These are phyloP conservation scores for Eimeria necatrix DNA, from an alignment of 169 alveolate species.

Conservation along the genomic window DNA sequence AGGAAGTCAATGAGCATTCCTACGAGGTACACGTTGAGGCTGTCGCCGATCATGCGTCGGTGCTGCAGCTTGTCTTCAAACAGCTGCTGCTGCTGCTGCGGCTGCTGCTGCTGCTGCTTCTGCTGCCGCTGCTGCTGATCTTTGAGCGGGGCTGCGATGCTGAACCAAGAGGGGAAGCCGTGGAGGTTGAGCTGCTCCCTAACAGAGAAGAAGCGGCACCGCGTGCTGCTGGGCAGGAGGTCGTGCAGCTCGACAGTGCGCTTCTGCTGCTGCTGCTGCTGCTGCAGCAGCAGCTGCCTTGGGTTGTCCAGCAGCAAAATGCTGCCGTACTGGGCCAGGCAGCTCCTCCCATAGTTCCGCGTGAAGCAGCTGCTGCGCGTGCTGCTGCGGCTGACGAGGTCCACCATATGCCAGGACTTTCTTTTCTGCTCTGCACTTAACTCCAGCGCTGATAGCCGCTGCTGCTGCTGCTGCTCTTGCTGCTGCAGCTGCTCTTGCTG, in stretches of 20 bases:
- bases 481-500: too few species aligned
- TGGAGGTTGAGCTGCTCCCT: slow-evolving; percentile 37
- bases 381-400: not conserved
- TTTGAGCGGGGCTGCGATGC: not conserved
- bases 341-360: slow-evolving; percentile 30
- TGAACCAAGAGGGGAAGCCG: slow-evolving; percentile 41
- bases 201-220: slow-evolving; percentile 35
- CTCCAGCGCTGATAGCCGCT: not conserved
- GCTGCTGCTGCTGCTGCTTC: not conserved
- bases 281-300: not conserved
- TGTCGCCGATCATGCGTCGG: slow-evolving; percentile 51
- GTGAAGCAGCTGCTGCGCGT: slow-evolving; percentile 71
- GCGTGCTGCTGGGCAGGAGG: not conserved
- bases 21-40: slow-evolving; percentile 43
- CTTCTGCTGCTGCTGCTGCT: not conserved
- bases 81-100: not conserved
- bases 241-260: slow-evolving; percentile 43
- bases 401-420: slow-evolving; percentile 11
- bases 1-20: slow-evolving; percentile 61
- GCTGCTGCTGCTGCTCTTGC: not conserved
- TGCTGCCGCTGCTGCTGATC: too few species aligned
- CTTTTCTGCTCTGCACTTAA: slow-evolving; percentile 26
- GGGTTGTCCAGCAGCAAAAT: slow-evolving; percentile 19
- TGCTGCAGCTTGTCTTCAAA: not conserved
- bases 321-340: slow-evolving; percentile 73